Percentiles rank a stretch among this genome's conserved stretches.
Conservation (phyloP, 2,329 filamentous ascomycete species). For the Pseudogymnoascus sp. region DNA sequence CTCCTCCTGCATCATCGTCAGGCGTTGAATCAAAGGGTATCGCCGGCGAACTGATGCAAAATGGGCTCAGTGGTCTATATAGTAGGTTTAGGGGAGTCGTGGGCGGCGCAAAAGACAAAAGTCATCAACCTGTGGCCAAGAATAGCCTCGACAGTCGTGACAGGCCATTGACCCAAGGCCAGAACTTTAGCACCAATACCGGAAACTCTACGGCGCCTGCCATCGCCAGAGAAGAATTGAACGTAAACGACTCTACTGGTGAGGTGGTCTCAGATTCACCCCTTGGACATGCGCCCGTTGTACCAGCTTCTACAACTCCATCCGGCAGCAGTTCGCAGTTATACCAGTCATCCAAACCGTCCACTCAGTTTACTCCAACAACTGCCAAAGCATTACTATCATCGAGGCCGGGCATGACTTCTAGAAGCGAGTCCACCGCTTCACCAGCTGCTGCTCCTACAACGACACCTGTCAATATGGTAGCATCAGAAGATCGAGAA, state of each 20-base stretch:
- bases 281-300: conserved; percentile 26
- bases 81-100: conserved; percentile 77
- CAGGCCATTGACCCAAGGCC: conserved; percentile 36
- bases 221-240: conserved; percentile 31
- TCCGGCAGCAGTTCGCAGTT: conserved; percentile 27
- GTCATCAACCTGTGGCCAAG: conserved; percentile 25
- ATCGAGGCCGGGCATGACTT: conserved; percentile 23
- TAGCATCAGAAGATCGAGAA: conserved; percentile 43
- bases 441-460: conserved; percentile 32
- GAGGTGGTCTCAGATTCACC: conserved; percentile 25
- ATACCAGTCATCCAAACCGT: conserved; percentile 26
- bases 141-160: conserved; percentile 41
- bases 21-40: conserved; percentile 61
- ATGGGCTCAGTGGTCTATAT: conserved; percentile 84
- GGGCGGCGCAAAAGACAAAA: conserved; percentile 56
- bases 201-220: conserved; percentile 38
- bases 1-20: conserved; percentile 53
- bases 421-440: conserved; percentile 26
- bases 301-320: conserved; percentile 22
- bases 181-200: conserved; percentile 33
- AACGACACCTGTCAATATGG: conserved; percentile 43
- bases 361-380: conserved; percentile 19
- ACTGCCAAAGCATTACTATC: conserved; percentile 22
- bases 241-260: conserved; percentile 32
- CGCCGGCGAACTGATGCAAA: conserved; percentile 68